These are phyloP conservation scores for Metschnikowia koreensis DNA, from an alignment of 805 yeast species.

Conservation along the genomic window DNA sequence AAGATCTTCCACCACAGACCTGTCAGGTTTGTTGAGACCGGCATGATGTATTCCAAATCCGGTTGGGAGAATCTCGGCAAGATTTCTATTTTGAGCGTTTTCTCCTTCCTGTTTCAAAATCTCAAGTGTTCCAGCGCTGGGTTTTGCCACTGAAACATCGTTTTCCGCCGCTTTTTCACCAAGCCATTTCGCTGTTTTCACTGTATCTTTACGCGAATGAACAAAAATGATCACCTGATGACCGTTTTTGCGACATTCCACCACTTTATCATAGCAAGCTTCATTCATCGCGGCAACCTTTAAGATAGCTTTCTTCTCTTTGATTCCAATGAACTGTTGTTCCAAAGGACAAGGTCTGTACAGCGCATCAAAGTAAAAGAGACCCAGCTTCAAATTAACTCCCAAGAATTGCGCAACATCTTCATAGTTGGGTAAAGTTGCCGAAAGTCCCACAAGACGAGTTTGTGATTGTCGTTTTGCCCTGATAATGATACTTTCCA, in stretches of 20 bases:
- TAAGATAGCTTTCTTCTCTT: constrained; percentile 77
- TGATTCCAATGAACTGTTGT: constrained; percentile 85
- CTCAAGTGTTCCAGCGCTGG: constrained; percentile 56
- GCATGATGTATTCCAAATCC: constrained; percentile 95
- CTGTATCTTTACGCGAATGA: constrained; percentile 91
- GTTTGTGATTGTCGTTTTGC: constrained; percentile 45
- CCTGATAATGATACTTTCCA: constrained; percentile 85
- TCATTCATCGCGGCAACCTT: constrained; percentile 82
- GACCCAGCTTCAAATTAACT: constrained; percentile 55
- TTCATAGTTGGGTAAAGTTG: constrained; percentile 83
- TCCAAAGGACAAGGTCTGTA: constrained; percentile 91
- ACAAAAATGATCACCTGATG: constrained; percentile 89
- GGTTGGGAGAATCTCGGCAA: constrained; percentile 58
- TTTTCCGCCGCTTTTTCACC: constrained; percentile 59
- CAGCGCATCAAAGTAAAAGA: constrained; percentile 79
- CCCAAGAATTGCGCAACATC: constrained; percentile 83
- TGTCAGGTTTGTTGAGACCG: constrained; percentile 70
- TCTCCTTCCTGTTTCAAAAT: constrained; percentile 65
- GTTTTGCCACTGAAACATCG: constrained; percentile 24
- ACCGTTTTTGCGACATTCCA: constrained; percentile 56
- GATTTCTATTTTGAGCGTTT: constrained; percentile 47
- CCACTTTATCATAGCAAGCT: constrained; percentile 74
- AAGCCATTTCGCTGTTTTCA: constrained; percentile 74
- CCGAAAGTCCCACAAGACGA: constrained; percentile 83
- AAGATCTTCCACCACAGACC: constrained; percentile 76